Evolutionary conservation across 2,329 filamentous ascomycete species (phyloP), one percentile per base, ranked within the genome.

Genomic region (Stagonosporopsis vannaccii): DNA sequence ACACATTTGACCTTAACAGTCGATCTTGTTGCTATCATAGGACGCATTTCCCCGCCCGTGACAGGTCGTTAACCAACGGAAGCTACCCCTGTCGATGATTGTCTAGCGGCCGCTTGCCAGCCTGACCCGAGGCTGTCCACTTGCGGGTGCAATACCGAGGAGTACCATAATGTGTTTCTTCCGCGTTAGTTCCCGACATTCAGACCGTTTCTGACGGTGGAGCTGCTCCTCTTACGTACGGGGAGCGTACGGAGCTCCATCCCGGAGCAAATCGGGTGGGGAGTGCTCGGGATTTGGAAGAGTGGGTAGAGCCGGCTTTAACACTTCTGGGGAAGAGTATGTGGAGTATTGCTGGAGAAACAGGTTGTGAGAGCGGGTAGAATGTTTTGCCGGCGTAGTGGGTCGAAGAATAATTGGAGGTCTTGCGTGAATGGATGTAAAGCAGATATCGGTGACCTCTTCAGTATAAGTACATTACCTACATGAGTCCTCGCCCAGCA

Each of bases 41-140:
- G 26, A 43, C 26, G 11, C 6, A 37, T 20, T 9, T 12, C 8
- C 35, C 56, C 52, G 37, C 35, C 52, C 45, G 44, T 56, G 8
- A 28, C 44, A 42, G 32, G 19, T 45, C 33, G 56, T 51, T 42
- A 48, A 36, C 25, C 33, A 51, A 56, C 55, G 56, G 59, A 51
- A 66, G 60, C 63, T 59, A 63, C 58, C 65, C 60, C 54, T 65
- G 60, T 63, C 56, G 19, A 50, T 47, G 47, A 51, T 67, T 62
- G 59, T 65, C 61, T 68, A 67, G 63, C 60, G 60, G 55, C 55
- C 49, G 40, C 41, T 42, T 53, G 32, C 39, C 47, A 47, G 47
- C 54, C 61, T 58, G 50, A 62, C 61, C 65, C 65, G 61, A 65
- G 66, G 57, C 53, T 51, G 32, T 51, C 32, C 32, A 35, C 22